Base-by-base conservation (phyloP, 768 basidiomycete genomes). In the Amanita rimosa region DNA sequence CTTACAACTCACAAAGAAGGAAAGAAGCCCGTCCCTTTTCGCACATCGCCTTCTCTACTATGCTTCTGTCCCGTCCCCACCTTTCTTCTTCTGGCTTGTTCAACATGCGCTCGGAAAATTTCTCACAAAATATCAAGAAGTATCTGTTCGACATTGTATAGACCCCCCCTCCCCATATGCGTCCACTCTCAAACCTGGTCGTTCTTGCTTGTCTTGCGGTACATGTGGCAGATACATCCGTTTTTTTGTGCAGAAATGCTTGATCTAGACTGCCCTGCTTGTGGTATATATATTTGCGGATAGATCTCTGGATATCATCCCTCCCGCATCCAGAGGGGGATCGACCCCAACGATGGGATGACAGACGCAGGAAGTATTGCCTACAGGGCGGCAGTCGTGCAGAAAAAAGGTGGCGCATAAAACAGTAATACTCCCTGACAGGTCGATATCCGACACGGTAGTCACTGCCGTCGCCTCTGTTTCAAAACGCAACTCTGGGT, bases 391-490 rank as follows among this genome's bases (percentile, higher is more conserved):
- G 13, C 45, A 5, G 52, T 60, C 19, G 67, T 74, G 26, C 59
- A 70, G 55, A 71, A 72, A 57, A 73, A 72, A 52, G 49, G 58
- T 2, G 64, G 68, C 3, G 65, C 67, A 0, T 50, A 52, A 2
- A 54, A 54, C 26, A 58, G 58, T 27, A n/a, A 50, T 57, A 1
- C 58, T 53, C 0, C 71, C 72, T 0, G 55, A 69, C 49, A 60
- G 61, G 6, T 66, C 70, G 13, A 59, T 67, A 21, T 55, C 64
- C 0, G 58, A 61, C 2, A 72, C 70, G 0, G 52, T 55, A 1
- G 60, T 76, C 47, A 74, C 73, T 24, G 73, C 72, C 2, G 52
- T 73, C 63, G 6, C 58, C 58, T 4, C 52, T 56, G 22, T n/a
- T n/a, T n/a, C 52, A 56, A 24, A 46, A 56, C 6, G 37, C 5